Evolutionary conservation across 805 yeast genomes (phyloP).

Genomic region (Lachancea quebecensis): DNA sequence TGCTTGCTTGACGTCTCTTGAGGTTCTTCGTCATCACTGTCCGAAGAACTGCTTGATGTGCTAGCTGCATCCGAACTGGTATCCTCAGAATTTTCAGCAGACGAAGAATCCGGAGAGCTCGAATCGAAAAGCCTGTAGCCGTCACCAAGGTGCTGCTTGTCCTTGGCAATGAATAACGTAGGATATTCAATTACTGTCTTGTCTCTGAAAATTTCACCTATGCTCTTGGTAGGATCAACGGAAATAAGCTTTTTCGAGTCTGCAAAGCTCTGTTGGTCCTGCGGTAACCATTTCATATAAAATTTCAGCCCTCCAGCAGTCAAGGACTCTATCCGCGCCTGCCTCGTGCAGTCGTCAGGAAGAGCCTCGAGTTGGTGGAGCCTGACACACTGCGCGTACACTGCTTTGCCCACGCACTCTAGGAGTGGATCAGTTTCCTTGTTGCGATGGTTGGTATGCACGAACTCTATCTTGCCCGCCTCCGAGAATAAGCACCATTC

Average conservation of each 20-base stretch:
- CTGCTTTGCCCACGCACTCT: conserved; percentile 29
- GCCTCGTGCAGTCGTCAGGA: conserved; percentile 1
- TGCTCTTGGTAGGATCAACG: conserved; percentile 29
- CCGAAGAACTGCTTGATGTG: conserved; percentile 1
- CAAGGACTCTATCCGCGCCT: conserved; percentile 14
- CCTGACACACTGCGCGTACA: conserved; percentile 24
- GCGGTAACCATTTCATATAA: conserved; percentile 28
- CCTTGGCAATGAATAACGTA: conserved; percentile 42
- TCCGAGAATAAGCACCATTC: conserved; percentile 52
- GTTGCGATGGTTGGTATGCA: conserved; percentile 35
- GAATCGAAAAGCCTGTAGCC: not conserved
- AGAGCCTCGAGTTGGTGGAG: conserved; percentile 6
- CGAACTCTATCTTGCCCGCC: conserved; percentile 20
- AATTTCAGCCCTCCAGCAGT: conserved; percentile 15
- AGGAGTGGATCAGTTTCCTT: conserved; percentile 28
- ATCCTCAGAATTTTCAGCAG: not conserved
- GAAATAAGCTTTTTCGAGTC: conserved; percentile 35
- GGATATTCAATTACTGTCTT: conserved; percentile 73
- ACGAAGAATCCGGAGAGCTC: no score
- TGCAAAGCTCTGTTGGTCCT: conserved; percentile 23
- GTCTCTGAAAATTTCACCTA: conserved; percentile 47
- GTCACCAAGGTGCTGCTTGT: not conserved
- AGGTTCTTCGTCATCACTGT: conserved; percentile 18
- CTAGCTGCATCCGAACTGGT: not conserved
- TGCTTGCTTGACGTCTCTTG: conserved; percentile 4